phyloP scores from a whole-genome alignment of 805 yeast species.

The Metschnikowia vanudenii region DNA sequence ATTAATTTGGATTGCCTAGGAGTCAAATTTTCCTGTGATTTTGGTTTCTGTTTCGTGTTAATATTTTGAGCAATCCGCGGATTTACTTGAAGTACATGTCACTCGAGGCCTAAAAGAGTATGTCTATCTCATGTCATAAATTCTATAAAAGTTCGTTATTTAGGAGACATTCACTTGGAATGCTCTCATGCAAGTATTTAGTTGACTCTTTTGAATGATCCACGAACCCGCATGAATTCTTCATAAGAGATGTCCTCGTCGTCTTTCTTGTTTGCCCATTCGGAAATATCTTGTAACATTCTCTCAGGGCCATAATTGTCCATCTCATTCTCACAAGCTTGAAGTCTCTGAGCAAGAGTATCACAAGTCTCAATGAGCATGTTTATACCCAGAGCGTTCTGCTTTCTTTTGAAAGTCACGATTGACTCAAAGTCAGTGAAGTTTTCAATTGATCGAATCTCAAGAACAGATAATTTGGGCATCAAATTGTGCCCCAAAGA shows the following conservation, averaged over 20 bases:
- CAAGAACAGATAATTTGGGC: constrained; percentile 63
- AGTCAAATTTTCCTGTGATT: too few species aligned
- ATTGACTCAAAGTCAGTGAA: constrained; percentile 61
- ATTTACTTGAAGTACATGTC: too few species aligned
- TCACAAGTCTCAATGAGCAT: constrained; percentile 82
- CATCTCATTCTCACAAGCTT: constrained; percentile 56
- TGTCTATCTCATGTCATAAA: too few species aligned
- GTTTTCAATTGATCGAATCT: constrained; percentile 62
- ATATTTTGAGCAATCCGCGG: too few species aligned
- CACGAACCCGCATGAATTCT: constrained; percentile 8
- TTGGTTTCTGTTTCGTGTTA: too few species aligned
- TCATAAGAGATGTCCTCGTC: constrained; percentile 38
- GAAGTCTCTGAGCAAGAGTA: constrained; percentile 54
- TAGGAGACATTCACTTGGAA: too few species aligned
- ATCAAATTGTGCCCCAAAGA: constrained; percentile 36
- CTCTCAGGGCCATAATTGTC: constrained; percentile 54
- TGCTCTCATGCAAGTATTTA: too few species aligned
- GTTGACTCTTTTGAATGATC: too few species aligned
- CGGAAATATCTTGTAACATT: constrained; percentile 60
- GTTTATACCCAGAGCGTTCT: constrained; percentile 42
- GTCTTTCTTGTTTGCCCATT: constrained; percentile 55
- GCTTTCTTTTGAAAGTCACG: constrained; percentile 63
- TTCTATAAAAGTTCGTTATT: too few species aligned
- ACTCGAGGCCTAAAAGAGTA: too few species aligned
- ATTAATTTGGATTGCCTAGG: too few species aligned